These are phyloP conservation scores for Taiwanofungus camphoratus DNA, from an alignment of 1,284 basidiomycete species.

Conservation along the genomic window DNA sequence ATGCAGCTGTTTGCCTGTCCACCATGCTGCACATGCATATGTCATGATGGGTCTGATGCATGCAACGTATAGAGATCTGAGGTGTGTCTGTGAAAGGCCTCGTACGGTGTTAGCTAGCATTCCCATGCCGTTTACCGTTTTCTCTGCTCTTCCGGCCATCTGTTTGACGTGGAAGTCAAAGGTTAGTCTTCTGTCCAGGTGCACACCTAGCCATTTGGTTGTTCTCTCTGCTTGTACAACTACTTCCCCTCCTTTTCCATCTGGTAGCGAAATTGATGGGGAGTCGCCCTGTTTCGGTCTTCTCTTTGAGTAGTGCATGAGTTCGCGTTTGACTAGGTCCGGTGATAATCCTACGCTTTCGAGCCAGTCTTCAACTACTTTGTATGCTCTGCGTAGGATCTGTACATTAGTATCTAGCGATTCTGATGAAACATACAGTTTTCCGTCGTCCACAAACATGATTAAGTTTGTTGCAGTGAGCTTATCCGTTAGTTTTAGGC, in stretches of 20 bases:
- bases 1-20: conserved; percentile 3
- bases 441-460: conserved; percentile 11
- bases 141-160: conserved; percentile 5
- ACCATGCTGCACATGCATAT: conserved; percentile 2
- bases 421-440: background rate
- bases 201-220: conserved; percentile 11
- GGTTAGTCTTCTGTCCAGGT: conserved; percentile 7
- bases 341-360: background rate
- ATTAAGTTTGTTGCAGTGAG: background rate
- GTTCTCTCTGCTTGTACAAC: background rate
- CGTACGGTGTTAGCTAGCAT: conserved; percentile 9
- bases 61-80: conserved; percentile 8
- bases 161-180: conserved; percentile 6
- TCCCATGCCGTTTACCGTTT: conserved; percentile 2
- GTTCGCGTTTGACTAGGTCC: conserved; percentile 4
- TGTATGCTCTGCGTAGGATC: conserved; percentile 1
- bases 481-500: background rate
- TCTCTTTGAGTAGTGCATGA: conserved; percentile 2
- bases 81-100: conserved; percentile 7
- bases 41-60: conserved; percentile 9
- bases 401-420: conserved; percentile 3
- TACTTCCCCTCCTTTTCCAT: background rate
- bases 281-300: background rate
- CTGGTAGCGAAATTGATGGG: conserved; percentile 1
- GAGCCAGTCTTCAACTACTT: background rate